Evolutionary conservation across 352 stramenopile genomes (phyloP).

Genomic region (Discostella stelligera): DNA sequence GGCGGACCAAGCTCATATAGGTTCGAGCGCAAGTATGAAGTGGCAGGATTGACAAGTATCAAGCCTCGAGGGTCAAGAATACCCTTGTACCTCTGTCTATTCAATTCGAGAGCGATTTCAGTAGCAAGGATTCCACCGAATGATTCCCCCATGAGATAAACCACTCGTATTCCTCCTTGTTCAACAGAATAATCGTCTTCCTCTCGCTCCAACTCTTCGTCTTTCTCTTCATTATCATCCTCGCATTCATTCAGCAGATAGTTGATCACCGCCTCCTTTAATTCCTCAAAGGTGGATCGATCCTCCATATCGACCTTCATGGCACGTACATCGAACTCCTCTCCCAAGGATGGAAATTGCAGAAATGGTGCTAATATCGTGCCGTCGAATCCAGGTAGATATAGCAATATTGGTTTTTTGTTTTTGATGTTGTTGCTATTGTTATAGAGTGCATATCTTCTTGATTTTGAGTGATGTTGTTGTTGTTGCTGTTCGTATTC

Average conservation of each 20-base stretch:
- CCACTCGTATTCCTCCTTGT: neutral
- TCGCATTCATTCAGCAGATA: slow-evolving; percentile 49
- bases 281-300: slow-evolving; percentile 76
- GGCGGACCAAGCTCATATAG: slow-evolving; percentile 62
- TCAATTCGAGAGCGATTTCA: slow-evolving; percentile 62
- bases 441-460: neutral
- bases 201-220: neutral
- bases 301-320: slow-evolving; percentile 69
- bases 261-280: slow-evolving; percentile 61
- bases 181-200: slow-evolving; percentile 7
- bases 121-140: slow-evolving; percentile 79
- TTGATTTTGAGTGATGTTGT: neutral
- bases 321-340: slow-evolving; percentile 77
- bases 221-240: neutral
- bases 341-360: slow-evolving; percentile 73
- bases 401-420: slow-evolving; percentile 44
- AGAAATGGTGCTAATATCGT: slow-evolving; percentile 79
- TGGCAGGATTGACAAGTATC: slow-evolving; percentile 79
- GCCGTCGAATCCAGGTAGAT: slow-evolving; percentile 81
- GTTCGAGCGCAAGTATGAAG: slow-evolving; percentile 71
- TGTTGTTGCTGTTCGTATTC: slow-evolving; percentile 16
- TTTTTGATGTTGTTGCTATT: neutral
- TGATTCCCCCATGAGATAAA: slow-evolving; percentile 78
- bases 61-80: slow-evolving; percentile 55
- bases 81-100: slow-evolving; percentile 25